Evolutionary conservation across 2,329 filamentous ascomycete genomes (phyloP), one percentile per base, ranked within the genome.

Genomic region (Phyllosticta citrichinensis): DNA sequence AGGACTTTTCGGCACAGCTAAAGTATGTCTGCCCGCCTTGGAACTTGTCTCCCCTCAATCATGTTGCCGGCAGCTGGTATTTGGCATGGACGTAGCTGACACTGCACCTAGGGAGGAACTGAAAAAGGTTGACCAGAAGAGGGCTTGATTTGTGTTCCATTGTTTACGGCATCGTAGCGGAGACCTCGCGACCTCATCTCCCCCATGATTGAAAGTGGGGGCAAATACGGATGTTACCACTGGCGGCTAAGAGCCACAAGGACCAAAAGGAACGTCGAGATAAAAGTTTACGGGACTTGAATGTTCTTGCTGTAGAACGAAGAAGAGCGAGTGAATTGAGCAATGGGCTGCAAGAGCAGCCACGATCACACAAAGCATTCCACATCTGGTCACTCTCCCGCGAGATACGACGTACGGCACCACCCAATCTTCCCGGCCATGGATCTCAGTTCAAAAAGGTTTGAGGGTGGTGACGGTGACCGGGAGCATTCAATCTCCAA

Each of bases 1-100:
- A 99, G 73, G 94, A 99, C 71, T 99, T 99, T 75, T 94, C 91
- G 12, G 84, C 89, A 70, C 93, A 97, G 80, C 79, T 99, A 71
- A 95, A 91, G 93, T 96, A 76, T 67, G 87, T 80, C 59, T 22
- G 10, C 25, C 5, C 25, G 2, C 22, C n/a, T 47, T 9, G 33
- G 17, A n/a, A 17, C 22, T 40, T 25, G 55, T 47, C 27, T 3
- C 35, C 35, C 35, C 3, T 40, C 35, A 33, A 2, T 14, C 2
- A 55, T 12, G 10, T 22, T 22, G 4, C n/a, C 19, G 8, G 20
- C 19, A 5, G 22, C 53, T 55, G 24, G 17, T 6, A 53, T 53
- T 22, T n/a, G 11, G 24, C 11, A 33, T 10, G 52, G 52, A 53
- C 17, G 27, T 33, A 14, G 11, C 53, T 55, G 12, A 55, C 27